A percentile compares a stretch with the other conserved stretches of the same genome.
Evolutionary conservation across 805 yeast genomes (phyloP).

Genomic region (Monosporozyma aerobia): DNA sequence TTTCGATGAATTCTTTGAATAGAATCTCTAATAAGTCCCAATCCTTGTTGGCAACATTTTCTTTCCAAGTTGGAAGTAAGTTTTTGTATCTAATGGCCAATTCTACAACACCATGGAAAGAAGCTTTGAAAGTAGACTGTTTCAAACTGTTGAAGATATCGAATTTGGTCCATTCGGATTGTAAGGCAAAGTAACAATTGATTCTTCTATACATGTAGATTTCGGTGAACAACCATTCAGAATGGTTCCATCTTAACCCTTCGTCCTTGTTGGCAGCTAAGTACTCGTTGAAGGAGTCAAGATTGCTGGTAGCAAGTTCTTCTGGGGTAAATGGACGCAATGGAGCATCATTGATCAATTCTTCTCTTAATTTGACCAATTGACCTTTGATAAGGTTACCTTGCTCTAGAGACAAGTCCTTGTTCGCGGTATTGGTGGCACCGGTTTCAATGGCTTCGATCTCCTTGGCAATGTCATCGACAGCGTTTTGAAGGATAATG

Average conservation of each 20-base stretch:
- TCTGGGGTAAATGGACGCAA: slow-evolving; percentile 39
- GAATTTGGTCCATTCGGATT: slow-evolving; percentile 36
- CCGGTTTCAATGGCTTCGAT: slow-evolving; percentile 24
- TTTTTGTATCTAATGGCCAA: slow-evolving; percentile 56
- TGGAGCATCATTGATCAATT: slow-evolving; percentile 34
- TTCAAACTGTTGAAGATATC: slow-evolving; percentile 72
- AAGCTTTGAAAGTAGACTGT: slow-evolving; percentile 62
- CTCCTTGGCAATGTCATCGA: slow-evolving; percentile 47
- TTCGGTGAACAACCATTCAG: slow-evolving; percentile 88
- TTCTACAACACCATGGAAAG: slow-evolving; percentile 71
- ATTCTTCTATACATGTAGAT: slow-evolving; percentile 71
- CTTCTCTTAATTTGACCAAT: slow-evolving; percentile 37
- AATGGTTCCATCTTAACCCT: slow-evolving; percentile 58
- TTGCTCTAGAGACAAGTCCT: slow-evolving; percentile 26
- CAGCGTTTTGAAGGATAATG: slow-evolving; percentile 56
- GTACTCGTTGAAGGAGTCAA: slow-evolving; percentile 54
- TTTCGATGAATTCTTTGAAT: slow-evolving; percentile 76
- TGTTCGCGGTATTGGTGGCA: neutral
- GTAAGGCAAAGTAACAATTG: slow-evolving; percentile 36
- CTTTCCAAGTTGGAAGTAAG: slow-evolving; percentile 27
- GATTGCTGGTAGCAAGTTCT: slow-evolving; percentile 30
- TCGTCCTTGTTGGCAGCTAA: slow-evolving; percentile 16
- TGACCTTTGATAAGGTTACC: slow-evolving; percentile 38
- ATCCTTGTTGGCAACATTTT: slow-evolving; percentile 18
- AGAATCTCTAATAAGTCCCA: slow-evolving; percentile 41